Conservation (phyloP, 1,139 yeast genomes). For the Hansenula lynferdii region DNA sequence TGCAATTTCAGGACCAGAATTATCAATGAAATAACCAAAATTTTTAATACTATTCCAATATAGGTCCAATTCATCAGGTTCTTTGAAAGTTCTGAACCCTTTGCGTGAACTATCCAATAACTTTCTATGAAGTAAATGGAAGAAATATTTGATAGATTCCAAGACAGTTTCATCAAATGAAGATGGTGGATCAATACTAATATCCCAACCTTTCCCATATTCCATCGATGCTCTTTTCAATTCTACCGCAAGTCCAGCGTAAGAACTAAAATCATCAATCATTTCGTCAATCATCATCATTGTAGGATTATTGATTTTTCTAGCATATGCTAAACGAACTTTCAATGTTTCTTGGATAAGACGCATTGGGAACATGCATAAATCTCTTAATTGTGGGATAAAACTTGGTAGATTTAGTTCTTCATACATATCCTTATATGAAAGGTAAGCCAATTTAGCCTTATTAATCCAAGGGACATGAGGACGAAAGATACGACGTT, state of each 20-base stretch:
- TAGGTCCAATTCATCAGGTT: slow-evolving; percentile 82
- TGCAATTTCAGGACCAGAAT: slow-evolving; percentile 84
- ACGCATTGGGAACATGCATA: slow-evolving; percentile 75
- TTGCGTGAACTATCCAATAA: slow-evolving; percentile 72
- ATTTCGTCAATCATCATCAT: slow-evolving; percentile 96
- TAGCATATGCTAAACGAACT: slow-evolving; percentile 73
- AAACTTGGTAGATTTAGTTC: slow-evolving; percentile 74
- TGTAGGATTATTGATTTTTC: slow-evolving; percentile 77
- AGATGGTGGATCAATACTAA: slow-evolving; percentile 61
- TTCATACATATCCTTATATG: slow-evolving; percentile 58
- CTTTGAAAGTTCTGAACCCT: slow-evolving; percentile 80
- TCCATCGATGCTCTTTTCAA: slow-evolving; percentile 67
- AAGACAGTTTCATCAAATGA: slow-evolving; percentile 70
- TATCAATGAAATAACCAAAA: slow-evolving; percentile 67
- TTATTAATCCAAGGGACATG: slow-evolving; percentile 56
- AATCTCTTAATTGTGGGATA: slow-evolving; percentile 53
- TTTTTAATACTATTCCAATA: slow-evolving; percentile 74
- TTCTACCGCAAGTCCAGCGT: slow-evolving; percentile 71
- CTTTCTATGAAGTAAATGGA: slow-evolving; percentile 69
- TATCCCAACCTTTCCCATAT: slow-evolving; percentile 76
- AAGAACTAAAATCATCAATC: slow-evolving; percentile 79
- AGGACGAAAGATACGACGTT: slow-evolving; percentile 36
- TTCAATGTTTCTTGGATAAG: slow-evolving; percentile 77
- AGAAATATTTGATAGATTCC: slow-evolving; percentile 69
- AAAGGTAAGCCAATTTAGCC: slow-evolving; percentile 67